A percentile compares a stretch with the other conserved stretches of the same genome.
These are phyloP conservation scores for Murraya koenigii DNA, from an alignment of 345 rosid genomes.

Conservation along the genomic window DNA sequence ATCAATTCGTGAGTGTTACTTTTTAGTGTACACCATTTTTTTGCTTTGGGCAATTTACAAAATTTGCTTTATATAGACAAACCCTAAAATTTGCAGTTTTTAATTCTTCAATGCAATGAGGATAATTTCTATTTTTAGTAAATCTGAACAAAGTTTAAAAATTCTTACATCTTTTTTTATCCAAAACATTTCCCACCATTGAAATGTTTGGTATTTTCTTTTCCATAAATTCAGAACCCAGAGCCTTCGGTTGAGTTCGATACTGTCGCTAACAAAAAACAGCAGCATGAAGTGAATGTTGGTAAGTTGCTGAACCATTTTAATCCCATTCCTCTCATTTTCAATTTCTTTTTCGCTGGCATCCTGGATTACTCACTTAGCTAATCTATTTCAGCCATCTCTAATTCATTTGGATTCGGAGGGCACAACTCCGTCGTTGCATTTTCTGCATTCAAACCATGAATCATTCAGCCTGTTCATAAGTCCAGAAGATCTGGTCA, in stretches of 20 bases:
- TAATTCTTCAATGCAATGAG: background rate
- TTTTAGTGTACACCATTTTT: background rate
- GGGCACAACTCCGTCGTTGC: conserved; percentile 99
- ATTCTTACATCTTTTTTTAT: background rate
- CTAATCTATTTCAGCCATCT: conserved; percentile 59
- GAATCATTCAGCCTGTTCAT: conserved; percentile 26
- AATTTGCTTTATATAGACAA: background rate
- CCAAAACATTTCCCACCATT: background rate
- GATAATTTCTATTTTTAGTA: background rate
- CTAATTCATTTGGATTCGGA: conserved; percentile 95
- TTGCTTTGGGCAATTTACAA: background rate
- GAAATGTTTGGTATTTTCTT: conserved; percentile 1
- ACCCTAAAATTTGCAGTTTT: background rate
- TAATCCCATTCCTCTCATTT: background rate
- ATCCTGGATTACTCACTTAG: background rate
- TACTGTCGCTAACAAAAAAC: conserved; percentile 76
- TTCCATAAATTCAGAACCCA: conserved; percentile 54
- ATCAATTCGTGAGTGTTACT: conserved; percentile 75
- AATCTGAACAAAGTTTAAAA: background rate
- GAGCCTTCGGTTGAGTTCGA: conserved; percentile 91
- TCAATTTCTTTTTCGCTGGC: background rate
- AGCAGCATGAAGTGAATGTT: conserved; percentile 94
- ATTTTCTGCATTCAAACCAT: conserved; percentile 86
- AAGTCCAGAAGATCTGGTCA: conserved; percentile 3
- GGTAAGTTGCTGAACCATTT: conserved; percentile 52